A percentile compares a stretch with the other conserved stretches of the same genome.
These are phyloP conservation scores for Wallacemonas rigidus DNA, from an alignment of 208 protist species.

Conservation along the genomic window DNA sequence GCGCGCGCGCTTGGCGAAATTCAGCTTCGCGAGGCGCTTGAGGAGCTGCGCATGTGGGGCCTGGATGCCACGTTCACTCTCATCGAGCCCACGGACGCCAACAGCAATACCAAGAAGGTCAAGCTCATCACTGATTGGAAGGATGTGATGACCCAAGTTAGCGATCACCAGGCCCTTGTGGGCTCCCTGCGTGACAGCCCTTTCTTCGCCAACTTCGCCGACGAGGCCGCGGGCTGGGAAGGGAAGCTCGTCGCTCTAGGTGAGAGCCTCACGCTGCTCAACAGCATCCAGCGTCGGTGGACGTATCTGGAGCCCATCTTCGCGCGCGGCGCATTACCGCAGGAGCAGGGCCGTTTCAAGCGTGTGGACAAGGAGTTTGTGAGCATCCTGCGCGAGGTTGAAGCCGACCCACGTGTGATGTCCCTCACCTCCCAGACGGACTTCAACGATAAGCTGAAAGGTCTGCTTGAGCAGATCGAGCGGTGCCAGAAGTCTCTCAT, in stretches of 20 bases:
- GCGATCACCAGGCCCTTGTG: constrained; percentile 96
- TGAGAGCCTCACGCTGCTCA: constrained; percentile 85
- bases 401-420: constrained; percentile 92
- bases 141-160: constrained; percentile 94
- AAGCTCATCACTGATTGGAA: constrained; percentile 98
- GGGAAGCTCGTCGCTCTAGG: constrained; percentile 87
- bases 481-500: constrained; percentile 96
- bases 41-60: constrained; percentile 94
- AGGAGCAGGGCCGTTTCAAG: constrained; percentile 96
- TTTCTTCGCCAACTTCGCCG: constrained; percentile 93
- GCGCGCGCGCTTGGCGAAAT: constrained; percentile 94
- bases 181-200: constrained; percentile 95
- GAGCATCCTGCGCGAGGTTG: constrained; percentile 88
- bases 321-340: constrained; percentile 93
- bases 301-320: constrained; percentile 99
- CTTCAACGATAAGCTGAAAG: constrained; percentile 83
- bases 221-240: constrained; percentile 92
- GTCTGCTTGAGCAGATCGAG: constrained; percentile 95
- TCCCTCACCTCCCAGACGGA: constrained; percentile 82
- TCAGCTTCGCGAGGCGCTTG: constrained; percentile 93
- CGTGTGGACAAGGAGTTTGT: constrained; percentile 96
- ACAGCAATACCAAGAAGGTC: constrained; percentile 49
- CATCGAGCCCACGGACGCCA: constrained; percentile 43
- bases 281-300: constrained; percentile 97
- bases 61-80: constrained; percentile 89